Percentiles rank a stretch among this genome's conserved stretches.
These are phyloP conservation scores for Arabidopsis arenosa DNA, from an alignment of 345 rosid species.

Conservation along the genomic window DNA sequence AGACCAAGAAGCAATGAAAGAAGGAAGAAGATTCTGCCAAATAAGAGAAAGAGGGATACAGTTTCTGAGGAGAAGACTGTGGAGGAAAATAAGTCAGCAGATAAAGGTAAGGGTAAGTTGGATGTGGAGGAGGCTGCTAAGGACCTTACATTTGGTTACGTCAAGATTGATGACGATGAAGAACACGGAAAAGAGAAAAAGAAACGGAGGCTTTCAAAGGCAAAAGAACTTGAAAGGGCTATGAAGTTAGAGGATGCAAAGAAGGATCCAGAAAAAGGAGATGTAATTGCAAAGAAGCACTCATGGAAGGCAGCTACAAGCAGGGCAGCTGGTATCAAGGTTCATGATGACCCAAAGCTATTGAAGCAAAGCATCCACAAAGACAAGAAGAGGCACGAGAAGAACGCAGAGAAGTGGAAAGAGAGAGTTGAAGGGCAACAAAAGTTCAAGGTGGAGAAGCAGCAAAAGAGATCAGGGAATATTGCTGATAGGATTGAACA, in stretches of 20 bases:
- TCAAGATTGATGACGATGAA: conserved; percentile 71
- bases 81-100: conserved; percentile 38
- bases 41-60: conserved; percentile 71
- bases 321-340: conserved; percentile 82
- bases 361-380: conserved; percentile 79
- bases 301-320: conserved; percentile 77
- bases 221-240: conserved; percentile 73
- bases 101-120: conserved; percentile 55
- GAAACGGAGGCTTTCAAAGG: conserved; percentile 67
- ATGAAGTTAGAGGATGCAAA: conserved; percentile 63
- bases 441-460: conserved; percentile 72
- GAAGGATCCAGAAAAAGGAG: conserved; percentile 85
- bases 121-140: conserved; percentile 75
- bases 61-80: conserved; percentile 48
- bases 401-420: conserved; percentile 86
- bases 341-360: conserved; percentile 82
- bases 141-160: conserved; percentile 70
- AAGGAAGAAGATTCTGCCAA: conserved; percentile 44
- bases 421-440: conserved; percentile 67
- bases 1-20: conserved; percentile 35
- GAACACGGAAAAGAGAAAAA: conserved; percentile 59
- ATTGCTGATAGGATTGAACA: conserved; percentile 69
- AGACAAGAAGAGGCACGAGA: conserved; percentile 72
- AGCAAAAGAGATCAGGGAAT: conserved; percentile 74
- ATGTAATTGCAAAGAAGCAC: conserved; percentile 58